Base-by-base conservation (phyloP, 352 stramenopile species). In the Aphanomyces invadans region DNA sequence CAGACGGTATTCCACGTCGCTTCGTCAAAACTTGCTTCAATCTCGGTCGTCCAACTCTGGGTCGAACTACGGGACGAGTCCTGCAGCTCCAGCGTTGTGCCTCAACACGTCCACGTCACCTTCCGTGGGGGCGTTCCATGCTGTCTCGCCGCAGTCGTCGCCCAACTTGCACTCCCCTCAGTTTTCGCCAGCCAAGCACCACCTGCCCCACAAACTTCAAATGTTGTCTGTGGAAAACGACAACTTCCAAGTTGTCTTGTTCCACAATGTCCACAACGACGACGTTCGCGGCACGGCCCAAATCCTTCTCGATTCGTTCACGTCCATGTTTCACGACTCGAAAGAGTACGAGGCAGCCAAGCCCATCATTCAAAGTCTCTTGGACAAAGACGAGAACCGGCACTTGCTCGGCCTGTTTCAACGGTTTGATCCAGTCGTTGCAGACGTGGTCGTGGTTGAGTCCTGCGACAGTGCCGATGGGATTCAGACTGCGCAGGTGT, bases 151-250 rank as follows among this genome's bases (percentile, higher is more conserved):
- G 31, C 19, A 39, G 32, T 54, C 53, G 36, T 48, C 36, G 3
- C 12, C 55, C 46, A 44, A 19, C 32, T 3, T 60, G 25, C n/a
- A 23, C 25, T 52, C 61, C 23, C 64, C 31, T 9, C 62, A 28
- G 12, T 53, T 12, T 25, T 29, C 36, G 79, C 48, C 74, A 28
- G 76, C 76, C 42, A 42, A 15, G 15, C 49, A 32, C 5, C 29
- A 19, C 17, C 49, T 21, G 19, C 21, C 74, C 0, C 73, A 72
- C 1, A 76, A 78, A 32, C 70, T 92, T n/a, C 74, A 87, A 57
- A 90, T 93, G 82, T 75, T 87, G n/a, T 82, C 81, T 3, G 74
- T 83, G 39, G 73, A 89, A 56, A 81, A 76, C 52, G 77, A 80
- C 38, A 70, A 54, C 21, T 67, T 89, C 45, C 82, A 91, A 38